These are phyloP conservation scores for Fomitiporia mediterranea DNA, from an alignment of 1,284 basidiomycete genomes.

Conservation along the genomic window DNA sequence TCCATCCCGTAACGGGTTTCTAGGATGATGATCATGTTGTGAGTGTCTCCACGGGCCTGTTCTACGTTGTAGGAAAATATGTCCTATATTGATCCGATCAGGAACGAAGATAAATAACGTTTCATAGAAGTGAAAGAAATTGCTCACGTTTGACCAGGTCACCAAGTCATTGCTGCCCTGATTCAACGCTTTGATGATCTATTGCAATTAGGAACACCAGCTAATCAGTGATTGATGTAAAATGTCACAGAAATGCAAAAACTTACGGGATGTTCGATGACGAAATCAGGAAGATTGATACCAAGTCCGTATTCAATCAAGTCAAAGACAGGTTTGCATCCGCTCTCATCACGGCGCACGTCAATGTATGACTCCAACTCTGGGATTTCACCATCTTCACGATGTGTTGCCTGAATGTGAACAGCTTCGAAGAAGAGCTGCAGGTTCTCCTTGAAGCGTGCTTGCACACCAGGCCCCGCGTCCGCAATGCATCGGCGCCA, in stretches of 20 bases:
- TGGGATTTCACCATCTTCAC: constrained; percentile 30
- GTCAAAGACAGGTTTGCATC: constrained; percentile 37
- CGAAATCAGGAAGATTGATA: constrained; percentile 36
- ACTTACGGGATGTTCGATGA: constrained; percentile 32
- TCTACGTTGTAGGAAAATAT: constrained; percentile 43
- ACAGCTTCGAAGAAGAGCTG: constrained; percentile 37
- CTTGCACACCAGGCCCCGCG: constrained; percentile 22
- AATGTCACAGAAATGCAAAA: constrained; percentile 4
- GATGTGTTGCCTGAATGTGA: constrained; percentile 32
- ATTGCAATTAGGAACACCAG: constrained; percentile 16
- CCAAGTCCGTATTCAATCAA: constrained; percentile 38
- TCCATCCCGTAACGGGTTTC: constrained; percentile 27
- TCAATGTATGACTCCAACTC: constrained; percentile 38
- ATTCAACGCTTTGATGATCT: constrained; percentile 32
- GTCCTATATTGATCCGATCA: constrained; percentile 29
- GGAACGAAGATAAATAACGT: neutral
- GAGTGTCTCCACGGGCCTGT: constrained; percentile 38
- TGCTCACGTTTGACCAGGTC: constrained; percentile 39
- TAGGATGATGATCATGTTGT: constrained; percentile 40
- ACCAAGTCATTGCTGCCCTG: constrained; percentile 39
- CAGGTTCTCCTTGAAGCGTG: constrained; percentile 35
- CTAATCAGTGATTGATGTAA: constrained; percentile 16
- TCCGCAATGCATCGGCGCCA: constrained; percentile 35
- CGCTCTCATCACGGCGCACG: constrained; percentile 32
- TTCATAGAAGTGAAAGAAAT: constrained; percentile 7